These are phyloP conservation scores for Aspergillus glaucus DNA, from an alignment of 2,329 filamentous ascomycete species.

Conservation along the genomic window DNA sequence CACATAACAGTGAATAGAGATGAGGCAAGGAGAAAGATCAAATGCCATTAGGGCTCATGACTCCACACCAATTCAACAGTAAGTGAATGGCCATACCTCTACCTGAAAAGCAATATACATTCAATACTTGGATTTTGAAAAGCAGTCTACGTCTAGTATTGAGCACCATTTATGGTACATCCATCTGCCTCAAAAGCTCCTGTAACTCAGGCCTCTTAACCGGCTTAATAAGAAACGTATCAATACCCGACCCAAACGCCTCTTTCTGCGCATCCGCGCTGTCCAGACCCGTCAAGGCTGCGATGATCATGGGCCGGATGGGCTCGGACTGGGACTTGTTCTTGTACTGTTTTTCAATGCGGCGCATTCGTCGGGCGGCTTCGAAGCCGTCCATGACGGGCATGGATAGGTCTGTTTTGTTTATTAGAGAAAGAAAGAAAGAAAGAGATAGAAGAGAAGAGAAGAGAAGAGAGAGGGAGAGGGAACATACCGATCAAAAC, in stretches of 20 bases:
- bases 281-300: conserved; percentile 27
- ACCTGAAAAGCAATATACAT: too few relatives aligned
- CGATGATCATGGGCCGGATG: conserved; percentile 12
- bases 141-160: too few relatives aligned
- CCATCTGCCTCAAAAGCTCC: neutral
- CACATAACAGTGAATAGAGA: too few relatives aligned
- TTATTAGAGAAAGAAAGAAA: too few relatives aligned
- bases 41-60: too few relatives aligned
- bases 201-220: conserved; percentile 4
- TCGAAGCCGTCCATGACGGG: conserved; percentile 32
- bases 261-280: conserved; percentile 23
- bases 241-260: conserved; percentile 26
- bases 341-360: conserved; percentile 14
- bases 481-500: conserved; percentile 14
- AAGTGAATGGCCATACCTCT: too few relatives aligned
- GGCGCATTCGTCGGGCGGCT: conserved; percentile 23
- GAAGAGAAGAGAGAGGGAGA: neutral
- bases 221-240: conserved; percentile 30
- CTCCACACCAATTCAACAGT: too few relatives aligned
- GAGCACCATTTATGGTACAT: neutral
- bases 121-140: too few relatives aligned
- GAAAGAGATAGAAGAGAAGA: too few relatives aligned
- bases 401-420: conserved; percentile 28
- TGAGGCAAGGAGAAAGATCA: too few relatives aligned
- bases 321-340: neutral